A percentile compares a stretch with the other conserved stretches of the same genome.
These are phyloP conservation scores for Aureobasidium namibiae DNA, from an alignment of 2,329 filamentous ascomycete species.

Conservation along the genomic window DNA sequence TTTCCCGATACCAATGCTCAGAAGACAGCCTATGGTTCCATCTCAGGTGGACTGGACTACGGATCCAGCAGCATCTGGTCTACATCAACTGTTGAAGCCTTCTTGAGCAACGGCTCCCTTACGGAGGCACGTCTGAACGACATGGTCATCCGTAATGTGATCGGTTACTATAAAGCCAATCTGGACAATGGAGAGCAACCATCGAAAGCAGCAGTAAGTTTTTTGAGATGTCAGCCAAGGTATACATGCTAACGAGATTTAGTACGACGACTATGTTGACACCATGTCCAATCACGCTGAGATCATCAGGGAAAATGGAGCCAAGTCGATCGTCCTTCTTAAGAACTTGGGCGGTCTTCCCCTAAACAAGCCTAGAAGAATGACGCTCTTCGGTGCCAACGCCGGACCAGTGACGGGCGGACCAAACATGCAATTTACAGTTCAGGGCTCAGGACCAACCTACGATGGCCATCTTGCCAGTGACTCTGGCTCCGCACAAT, in stretches of 20 bases:
- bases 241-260: not conserved
- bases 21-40: not conserved
- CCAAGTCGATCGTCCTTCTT: conserved; percentile 40
- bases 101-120: conserved; percentile 21
- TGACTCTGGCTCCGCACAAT: conserved; percentile 39
- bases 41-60: conserved; percentile 54
- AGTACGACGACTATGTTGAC: conserved; percentile 44
- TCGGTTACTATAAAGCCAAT: conserved; percentile 40
- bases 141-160: conserved; percentile 37
- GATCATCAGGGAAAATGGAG: conserved; percentile 58
- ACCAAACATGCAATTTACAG: conserved; percentile 36
- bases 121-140: conserved; percentile 32
- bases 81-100: conserved; percentile 15
- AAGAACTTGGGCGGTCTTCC: conserved; percentile 40
- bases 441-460: conserved; percentile 30
- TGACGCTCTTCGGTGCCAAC: conserved; percentile 44
- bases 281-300: conserved; percentile 64
- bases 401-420: conserved; percentile 38
- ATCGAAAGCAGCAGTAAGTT: conserved; percentile 17
- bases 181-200: conserved; percentile 38
- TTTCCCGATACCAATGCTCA: conserved; percentile 38
- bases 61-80: conserved; percentile 23
- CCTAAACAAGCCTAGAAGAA: conserved; percentile 33
- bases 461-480: conserved; percentile 38
- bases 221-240: too few relatives aligned